Evolutionary conservation across 192 early-diverging fungal genomes (phyloP).

Genomic region (Gamsiella multidivaricata): DNA sequence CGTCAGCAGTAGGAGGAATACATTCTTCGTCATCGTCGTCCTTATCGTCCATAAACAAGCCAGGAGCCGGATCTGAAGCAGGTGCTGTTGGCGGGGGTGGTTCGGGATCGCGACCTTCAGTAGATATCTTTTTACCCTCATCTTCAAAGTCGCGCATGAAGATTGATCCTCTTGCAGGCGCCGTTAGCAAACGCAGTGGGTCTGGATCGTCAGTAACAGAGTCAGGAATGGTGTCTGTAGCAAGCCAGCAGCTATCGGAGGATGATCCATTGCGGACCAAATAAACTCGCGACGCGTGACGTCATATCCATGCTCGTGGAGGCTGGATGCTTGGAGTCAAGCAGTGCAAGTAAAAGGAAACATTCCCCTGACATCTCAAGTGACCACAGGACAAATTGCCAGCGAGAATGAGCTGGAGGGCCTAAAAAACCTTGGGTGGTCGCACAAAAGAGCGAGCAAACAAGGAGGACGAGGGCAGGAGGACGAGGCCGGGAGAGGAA

Average conservation of each 20-base stretch:
- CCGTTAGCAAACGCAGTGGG: slow-evolving; percentile 15
- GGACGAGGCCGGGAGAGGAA: background rate
- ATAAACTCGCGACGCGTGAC: too few species aligned
- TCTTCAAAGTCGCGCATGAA: slow-evolving; percentile 19
- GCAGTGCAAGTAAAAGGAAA: too few species aligned
- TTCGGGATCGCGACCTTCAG: background rate
- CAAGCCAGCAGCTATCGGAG: slow-evolving; percentile 17
- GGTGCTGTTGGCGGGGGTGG: background rate
- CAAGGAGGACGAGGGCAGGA: background rate
- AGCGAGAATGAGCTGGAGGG: too few species aligned
- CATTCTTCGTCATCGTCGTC: slow-evolving; percentile 1
- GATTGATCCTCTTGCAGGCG: slow-evolving; percentile 34
- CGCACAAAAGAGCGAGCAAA: slow-evolving; percentile 6
- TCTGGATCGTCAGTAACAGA: background rate
- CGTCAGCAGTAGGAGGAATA: background rate
- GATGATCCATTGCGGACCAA: slow-evolving; percentile 37
- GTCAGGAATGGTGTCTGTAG: slow-evolving; percentile 8
- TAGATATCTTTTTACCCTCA: background rate
- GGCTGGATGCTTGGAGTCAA: too few species aligned
- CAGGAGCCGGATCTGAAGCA: background rate
- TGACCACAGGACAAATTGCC: too few species aligned
- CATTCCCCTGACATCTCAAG: too few species aligned
- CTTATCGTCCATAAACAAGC: background rate
- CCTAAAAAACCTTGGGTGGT: slow-evolving; percentile 16
- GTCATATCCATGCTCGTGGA: too few species aligned